Conservation (phyloP, 352 stramenopile genomes). For the Globisporangium rhizosaccharum region DNA sequence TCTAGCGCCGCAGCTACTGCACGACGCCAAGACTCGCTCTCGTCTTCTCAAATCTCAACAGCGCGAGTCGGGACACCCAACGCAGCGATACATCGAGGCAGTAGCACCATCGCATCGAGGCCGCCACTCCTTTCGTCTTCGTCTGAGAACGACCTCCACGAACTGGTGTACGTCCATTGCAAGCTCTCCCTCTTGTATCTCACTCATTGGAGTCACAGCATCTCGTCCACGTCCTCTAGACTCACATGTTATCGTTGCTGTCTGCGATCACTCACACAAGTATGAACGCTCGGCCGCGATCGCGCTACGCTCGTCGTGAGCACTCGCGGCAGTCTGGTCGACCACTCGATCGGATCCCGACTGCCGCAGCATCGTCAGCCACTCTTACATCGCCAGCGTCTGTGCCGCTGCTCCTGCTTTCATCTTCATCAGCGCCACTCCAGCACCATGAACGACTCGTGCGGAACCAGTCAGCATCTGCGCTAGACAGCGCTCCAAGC, state of each 20-base stretch:
- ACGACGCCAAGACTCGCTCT: background rate
- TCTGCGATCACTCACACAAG: slow-evolving; percentile 13
- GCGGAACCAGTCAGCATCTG: slow-evolving; percentile 9
- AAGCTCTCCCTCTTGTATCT: no score
- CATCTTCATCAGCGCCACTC: background rate
- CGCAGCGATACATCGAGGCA: background rate
- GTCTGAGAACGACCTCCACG: slow-evolving; percentile 11
- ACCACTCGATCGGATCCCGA: slow-evolving; percentile 30
- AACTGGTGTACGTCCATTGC: slow-evolving; percentile 10
- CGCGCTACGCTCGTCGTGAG: slow-evolving; percentile 51
- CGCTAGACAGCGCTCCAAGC: background rate
- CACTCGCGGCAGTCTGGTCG: slow-evolving; percentile 20
- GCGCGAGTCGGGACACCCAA: no score
- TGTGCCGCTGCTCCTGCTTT: background rate
- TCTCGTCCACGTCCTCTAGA: background rate
- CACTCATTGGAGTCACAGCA: no score
- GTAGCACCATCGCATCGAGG: background rate
- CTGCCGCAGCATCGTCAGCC: slow-evolving; percentile 6
- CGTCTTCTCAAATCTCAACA: background rate
- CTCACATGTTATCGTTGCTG: slow-evolving; percentile 10
- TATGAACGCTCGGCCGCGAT: slow-evolving; percentile 39
- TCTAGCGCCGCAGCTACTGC: background rate
- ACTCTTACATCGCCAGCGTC: background rate
- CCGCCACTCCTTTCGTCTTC: slow-evolving; percentile 12
- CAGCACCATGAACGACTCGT: slow-evolving; percentile 1